These are phyloP conservation scores for Candida tunisiensis DNA, from an alignment of 1,139 yeast genomes.

Conservation along the genomic window DNA sequence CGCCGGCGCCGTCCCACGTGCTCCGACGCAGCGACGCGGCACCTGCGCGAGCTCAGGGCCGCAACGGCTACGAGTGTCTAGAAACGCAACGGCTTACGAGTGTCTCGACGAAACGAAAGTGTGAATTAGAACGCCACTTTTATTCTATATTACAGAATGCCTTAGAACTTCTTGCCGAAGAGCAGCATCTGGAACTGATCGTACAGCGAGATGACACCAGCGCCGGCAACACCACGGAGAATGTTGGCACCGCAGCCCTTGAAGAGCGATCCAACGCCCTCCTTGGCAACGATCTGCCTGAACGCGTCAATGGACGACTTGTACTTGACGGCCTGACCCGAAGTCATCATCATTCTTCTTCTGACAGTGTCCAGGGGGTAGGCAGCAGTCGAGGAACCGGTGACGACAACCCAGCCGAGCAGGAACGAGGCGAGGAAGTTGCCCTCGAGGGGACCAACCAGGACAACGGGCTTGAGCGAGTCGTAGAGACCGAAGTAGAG, in stretches of 20 bases:
- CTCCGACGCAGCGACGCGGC: no score
- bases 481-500: slow-evolving; percentile 70
- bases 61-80: no score
- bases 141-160: no score
- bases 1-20: no score
- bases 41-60: slow-evolving; percentile 12
- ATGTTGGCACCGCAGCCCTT: slow-evolving; percentile 83
- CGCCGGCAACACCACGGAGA: slow-evolving; percentile 80
- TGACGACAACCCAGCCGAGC: slow-evolving; percentile 68
- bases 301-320: slow-evolving; percentile 61
- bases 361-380: slow-evolving; percentile 73
- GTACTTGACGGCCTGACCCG: slow-evolving; percentile 68
- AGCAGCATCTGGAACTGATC: slow-evolving; percentile 61
- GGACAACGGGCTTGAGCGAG: slow-evolving; percentile 60
- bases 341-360: slow-evolving; percentile 84
- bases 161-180: slow-evolving; percentile 55
- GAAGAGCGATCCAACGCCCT: slow-evolving; percentile 57
- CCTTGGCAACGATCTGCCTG: slow-evolving; percentile 52
- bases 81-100: no score
- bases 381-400: slow-evolving; percentile 66
- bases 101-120: no score
- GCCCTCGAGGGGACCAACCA: slow-evolving; percentile 57
- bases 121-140: no score
- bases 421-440: slow-evolving; percentile 58
- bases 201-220: slow-evolving; percentile 70